These are phyloP conservation scores for Sporothrix pseudoabietina DNA, from an alignment of 2,329 filamentous ascomycete species.

Conservation along the genomic window DNA sequence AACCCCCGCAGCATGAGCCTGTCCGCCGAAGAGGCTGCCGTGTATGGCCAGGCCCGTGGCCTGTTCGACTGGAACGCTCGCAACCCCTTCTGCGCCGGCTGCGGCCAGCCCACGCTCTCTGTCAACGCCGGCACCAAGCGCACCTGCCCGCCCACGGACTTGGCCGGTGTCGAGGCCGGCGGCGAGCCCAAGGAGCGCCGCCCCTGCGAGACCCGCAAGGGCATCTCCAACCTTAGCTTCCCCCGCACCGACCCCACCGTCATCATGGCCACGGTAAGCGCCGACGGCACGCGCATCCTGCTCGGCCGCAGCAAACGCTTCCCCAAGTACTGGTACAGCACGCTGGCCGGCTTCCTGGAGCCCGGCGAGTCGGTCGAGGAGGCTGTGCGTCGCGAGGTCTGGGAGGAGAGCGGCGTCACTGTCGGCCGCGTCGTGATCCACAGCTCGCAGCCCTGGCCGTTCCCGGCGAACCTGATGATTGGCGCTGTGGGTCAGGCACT, in stretches of 20 bases:
- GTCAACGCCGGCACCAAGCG: conserved; percentile 80
- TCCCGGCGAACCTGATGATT: conserved; percentile 83
- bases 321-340: conserved; percentile 84
- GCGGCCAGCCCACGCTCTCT: conserved; percentile 79
- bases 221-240: conserved; percentile 88
- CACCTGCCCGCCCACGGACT: conserved; percentile 72
- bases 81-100: conserved; percentile 89
- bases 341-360: conserved; percentile 84
- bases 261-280: conserved; percentile 88
- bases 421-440: conserved; percentile 80
- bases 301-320: conserved; percentile 84
- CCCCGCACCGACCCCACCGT: conserved; percentile 92
- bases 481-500: conserved; percentile 84
- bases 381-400: conserved; percentile 78
- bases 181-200: conserved; percentile 56
- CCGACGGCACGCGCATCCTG: conserved; percentile 74
- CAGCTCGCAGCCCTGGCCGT: conserved; percentile 85
- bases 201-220: conserved; percentile 78
- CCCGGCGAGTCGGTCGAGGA: conserved; percentile 84
- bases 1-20: conserved; percentile 53
- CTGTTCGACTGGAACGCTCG: conserved; percentile 92
- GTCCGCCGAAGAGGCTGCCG: conserved; percentile 65
- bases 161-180: conserved; percentile 51
- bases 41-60: conserved; percentile 86
- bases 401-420: conserved; percentile 79